Evolutionary conservation across 2,329 filamentous ascomycete species (phyloP).

Genomic region (Ilyonectria robusta): DNA sequence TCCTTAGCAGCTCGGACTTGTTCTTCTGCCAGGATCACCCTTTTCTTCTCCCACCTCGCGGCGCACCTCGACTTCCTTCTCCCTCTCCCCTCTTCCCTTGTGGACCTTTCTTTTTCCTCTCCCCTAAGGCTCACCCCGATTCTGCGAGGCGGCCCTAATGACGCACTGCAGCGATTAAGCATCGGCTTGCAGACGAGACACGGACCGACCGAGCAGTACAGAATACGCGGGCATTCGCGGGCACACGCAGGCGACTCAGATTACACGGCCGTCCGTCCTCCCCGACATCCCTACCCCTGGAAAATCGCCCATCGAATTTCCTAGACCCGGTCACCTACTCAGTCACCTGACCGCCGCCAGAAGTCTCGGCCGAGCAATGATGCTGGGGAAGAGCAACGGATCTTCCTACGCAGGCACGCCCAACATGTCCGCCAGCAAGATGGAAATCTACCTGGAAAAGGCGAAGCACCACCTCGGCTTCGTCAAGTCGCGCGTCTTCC

Average conservation of each 20-base stretch:
- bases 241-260: neutral
- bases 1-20: neutral
- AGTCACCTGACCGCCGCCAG: constrained; percentile 6
- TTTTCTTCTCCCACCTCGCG: neutral
- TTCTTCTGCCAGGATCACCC: neutral
- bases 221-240: too few species aligned
- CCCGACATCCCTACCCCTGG: neutral
- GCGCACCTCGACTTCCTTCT: too few species aligned
- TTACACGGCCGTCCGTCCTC: neutral
- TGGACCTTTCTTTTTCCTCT: too few species aligned
- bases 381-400: constrained; percentile 1
- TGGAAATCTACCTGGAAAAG: constrained; percentile 18
- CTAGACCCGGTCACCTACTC: constrained; percentile 1
- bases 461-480: constrained; percentile 27
- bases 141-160: too few species aligned
- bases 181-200: too few species aligned
- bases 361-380: neutral
- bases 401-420: neutral
- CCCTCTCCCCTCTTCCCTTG: too few species aligned
- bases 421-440: constrained; percentile 4
- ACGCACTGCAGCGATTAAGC: too few species aligned
- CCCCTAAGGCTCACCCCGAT: too few species aligned
- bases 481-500: constrained; percentile 40
- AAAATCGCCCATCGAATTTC: neutral
- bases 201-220: too few species aligned